Evolutionary conservation across 2,329 filamentous ascomycete genomes (phyloP), one percentile per base, ranked within the genome.

Genomic region (Fusarium keratoplasticum): DNA sequence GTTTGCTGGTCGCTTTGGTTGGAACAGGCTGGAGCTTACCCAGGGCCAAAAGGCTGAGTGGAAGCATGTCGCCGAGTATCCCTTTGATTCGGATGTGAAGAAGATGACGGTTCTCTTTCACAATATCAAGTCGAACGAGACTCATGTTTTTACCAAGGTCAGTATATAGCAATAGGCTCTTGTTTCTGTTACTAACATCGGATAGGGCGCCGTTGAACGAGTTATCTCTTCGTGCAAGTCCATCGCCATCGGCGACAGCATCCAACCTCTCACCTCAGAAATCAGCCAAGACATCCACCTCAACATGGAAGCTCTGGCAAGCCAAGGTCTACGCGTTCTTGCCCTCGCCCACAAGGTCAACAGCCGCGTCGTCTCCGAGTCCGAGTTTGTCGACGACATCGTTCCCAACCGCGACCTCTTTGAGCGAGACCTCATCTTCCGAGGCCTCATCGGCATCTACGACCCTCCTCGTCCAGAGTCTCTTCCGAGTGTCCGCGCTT

Each of bases 381-480:
- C 82, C 20, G 82, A 87, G 16, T 78, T 74, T 38, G 69, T 44
- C 9, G 60, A 67, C 35, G 75, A 70, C 13, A 31, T 59, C 8
- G 29, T 67, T 81, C 59, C 71, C 0, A 67, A 72, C 31, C 76
- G 80, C 4, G 64, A 76, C 1, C 52, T 65, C 1, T 77, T 79
- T 31, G 91, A 93, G 77, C 84, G 84, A n/a, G 84, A 89, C 40
- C 86, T 94, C 40, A 84, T 85, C 54, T 92, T 93, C 81, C 86
- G 88, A 47, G 92, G 92, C 29, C 84, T 94, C 13, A 87, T 92
- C 68, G 91, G 90, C 59, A 87, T 93, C 29, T 92, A 92, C 75
- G 91, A 93, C 72, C 91, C 91, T 11, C 91, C 91, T 69, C 90
- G 91, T 0, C 85, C 87, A 0, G 91, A 93, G 78, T 90, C 91